Evolutionary conservation across 495 filamentous ascomycete genomes (phyloP).

Genomic region (Aspergillus kassunensis): DNA sequence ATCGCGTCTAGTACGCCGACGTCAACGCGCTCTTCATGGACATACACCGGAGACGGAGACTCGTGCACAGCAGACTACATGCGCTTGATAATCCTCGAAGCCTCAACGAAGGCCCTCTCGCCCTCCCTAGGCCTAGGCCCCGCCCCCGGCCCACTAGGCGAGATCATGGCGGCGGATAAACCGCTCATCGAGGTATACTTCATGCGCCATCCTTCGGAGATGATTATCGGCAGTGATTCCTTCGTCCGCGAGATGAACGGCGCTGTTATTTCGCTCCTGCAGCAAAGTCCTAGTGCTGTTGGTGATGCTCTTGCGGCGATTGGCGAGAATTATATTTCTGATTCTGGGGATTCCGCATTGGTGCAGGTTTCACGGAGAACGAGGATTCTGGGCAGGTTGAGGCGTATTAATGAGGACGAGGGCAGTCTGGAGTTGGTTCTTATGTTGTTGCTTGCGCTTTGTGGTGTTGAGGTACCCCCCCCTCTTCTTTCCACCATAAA

Average conservation of each 20-base stretch:
- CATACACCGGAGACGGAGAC: too few relatives aligned
- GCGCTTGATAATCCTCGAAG: not conserved
- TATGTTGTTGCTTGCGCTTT: not conserved
- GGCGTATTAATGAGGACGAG: not conserved
- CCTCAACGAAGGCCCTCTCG: not conserved
- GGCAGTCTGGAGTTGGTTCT: not conserved
- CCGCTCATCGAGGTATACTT: not conserved
- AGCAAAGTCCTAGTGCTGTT: not conserved
- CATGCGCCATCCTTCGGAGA: not conserved
- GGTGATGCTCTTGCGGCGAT: not conserved
- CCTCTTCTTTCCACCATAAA: too few relatives aligned
- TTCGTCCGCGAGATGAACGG: slow-evolving; percentile 1
- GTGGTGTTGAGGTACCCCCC: not conserved
- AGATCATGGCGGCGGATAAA: not conserved
- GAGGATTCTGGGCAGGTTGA: not conserved
- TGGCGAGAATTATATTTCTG: not conserved
- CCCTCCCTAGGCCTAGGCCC: not conserved
- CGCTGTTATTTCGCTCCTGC: not conserved
- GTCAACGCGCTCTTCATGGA: too few relatives aligned
- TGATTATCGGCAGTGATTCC: not conserved
- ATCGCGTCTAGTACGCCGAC: too few relatives aligned
- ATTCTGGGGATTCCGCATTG: not conserved
- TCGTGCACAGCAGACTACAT: not conserved
- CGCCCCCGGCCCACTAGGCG: not conserved
- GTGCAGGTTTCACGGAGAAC: not conserved